phyloP scores from a whole-genome alignment of 768 basidiomycete species.

The Pulveroboletus sp. region DNA sequence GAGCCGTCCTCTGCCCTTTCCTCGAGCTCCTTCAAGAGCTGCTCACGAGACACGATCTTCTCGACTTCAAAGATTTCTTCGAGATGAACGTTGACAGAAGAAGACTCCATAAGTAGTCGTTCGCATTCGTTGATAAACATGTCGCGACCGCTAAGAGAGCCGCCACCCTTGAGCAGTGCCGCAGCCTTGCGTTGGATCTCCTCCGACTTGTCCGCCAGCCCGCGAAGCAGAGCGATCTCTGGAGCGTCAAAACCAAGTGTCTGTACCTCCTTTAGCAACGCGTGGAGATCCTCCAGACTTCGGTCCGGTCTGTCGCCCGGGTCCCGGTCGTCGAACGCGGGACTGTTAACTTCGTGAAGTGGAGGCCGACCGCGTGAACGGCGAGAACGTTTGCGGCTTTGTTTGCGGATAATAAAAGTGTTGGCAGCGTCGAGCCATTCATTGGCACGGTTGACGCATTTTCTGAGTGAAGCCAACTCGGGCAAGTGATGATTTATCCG shows the following conservation, averaged over 20 bases:
- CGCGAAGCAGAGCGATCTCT: conserved; percentile 58
- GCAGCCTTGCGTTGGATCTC: conserved; percentile 55
- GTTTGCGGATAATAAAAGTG: conserved; percentile 71
- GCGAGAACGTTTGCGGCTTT: conserved; percentile 71
- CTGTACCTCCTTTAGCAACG: conserved; percentile 67
- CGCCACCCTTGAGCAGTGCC: conserved; percentile 43
- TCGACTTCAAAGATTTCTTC: conserved; percentile 76
- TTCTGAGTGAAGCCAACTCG: conserved; percentile 67
- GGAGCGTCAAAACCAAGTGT: conserved; percentile 78
- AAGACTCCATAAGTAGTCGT: conserved; percentile 60
- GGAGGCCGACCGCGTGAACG: conserved; percentile 54
- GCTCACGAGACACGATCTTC: conserved; percentile 75
- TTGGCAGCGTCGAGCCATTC: conserved; percentile 89
- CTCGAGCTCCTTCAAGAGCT: conserved; percentile 71
- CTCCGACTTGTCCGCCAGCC: conserved; percentile 59
- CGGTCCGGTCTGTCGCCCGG: conserved; percentile 67
- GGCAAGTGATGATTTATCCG: conserved; percentile 72
- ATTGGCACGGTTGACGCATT: conserved; percentile 75
- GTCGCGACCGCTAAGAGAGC: conserved; percentile 44
- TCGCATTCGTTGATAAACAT: conserved; percentile 66
- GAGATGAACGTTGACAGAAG: conserved; percentile 76
- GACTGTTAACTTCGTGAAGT: conserved; percentile 37
- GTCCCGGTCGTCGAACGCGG: conserved; percentile 38
- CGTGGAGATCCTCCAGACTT: conserved; percentile 64
- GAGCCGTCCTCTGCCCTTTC: conserved; percentile 63